These are phyloP conservation scores for Elsinoe necatrix DNA, from an alignment of 2,329 filamentous ascomycete genomes.

Conservation along the genomic window DNA sequence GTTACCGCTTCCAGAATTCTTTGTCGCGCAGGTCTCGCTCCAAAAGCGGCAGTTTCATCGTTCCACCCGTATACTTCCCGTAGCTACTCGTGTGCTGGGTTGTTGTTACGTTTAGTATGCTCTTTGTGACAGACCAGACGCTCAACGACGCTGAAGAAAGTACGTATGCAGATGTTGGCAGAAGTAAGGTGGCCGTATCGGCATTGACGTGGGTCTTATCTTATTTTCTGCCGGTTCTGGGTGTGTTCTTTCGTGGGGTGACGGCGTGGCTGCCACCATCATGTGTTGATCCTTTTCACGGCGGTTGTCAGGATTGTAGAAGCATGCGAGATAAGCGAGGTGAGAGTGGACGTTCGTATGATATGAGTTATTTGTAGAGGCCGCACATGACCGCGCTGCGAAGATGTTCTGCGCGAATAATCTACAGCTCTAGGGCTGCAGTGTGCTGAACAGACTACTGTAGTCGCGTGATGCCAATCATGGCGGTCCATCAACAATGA, in stretches of 20 bases:
- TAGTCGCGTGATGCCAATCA: conserved; percentile 10
- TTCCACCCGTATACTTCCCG: not conserved
- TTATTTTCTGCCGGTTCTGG: not conserved
- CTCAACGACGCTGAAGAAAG: not conserved
- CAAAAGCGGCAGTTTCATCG: not conserved
- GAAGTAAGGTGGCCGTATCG: not conserved
- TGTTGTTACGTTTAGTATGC: conserved; percentile 14
- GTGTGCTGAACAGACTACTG: not conserved
- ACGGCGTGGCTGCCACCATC: conserved; percentile 8
- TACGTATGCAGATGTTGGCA: not conserved
- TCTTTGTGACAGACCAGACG: not conserved
- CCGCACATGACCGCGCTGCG: not conserved
- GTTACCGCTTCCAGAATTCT: conserved; percentile 7
- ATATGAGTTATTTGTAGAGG: not conserved
- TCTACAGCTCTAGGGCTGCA: not conserved
- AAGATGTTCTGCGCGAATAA: not conserved
- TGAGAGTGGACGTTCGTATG: not conserved
- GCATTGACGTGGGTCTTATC: conserved; percentile 5
- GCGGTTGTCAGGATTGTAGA: not conserved
- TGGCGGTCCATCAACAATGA: not conserved
- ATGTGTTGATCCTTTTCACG: not conserved
- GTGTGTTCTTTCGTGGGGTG: not conserved
- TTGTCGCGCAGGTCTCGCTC: not conserved
- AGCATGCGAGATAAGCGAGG: not conserved
- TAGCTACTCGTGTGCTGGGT: conserved; percentile 4